Evolutionary conservation across 1,284 basidiomycete genomes (phyloP), one percentile per base, ranked within the genome.

Genomic region (Wolfiporia cocos): DNA sequence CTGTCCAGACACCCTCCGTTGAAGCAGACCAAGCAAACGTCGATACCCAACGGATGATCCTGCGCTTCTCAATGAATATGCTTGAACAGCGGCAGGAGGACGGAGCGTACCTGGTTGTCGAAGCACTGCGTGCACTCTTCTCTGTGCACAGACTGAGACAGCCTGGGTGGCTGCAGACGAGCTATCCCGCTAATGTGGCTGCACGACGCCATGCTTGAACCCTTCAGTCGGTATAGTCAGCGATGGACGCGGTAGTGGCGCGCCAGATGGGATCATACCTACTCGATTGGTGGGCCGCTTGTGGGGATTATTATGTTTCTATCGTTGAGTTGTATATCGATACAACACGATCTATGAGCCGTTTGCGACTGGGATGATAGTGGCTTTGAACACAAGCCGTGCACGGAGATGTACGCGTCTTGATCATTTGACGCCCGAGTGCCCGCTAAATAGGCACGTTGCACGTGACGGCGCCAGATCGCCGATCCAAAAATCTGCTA

Each of bases 121-220:
- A 98, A 99, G 64, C 95, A 99, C 47, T 94, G 90, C 0, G 94
- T 96, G 56, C 92, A 95, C 61, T 94, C 91, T 60, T 93, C 91
- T 9, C 87, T 71, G 55, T 93, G 84, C 0, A 93, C 84, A 1
- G 68, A 68, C 41, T 78, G 72, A 2, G 68, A 71, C 1, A 73
- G 56, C 41, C 54, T 69, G 6, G 71, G 71, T 1, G 53, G 59
- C 24, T 61, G 58, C 2, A 81, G 57, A 11, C 51, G 54, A 28
- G 63, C 53, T 6, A 79, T 58, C 22, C 65, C 61, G 18, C 47
- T 45, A 30, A 68, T 48, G 56, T 73, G 69, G 28, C 44, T 45
- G 42, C 59, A 62, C 24, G 51, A 40, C 49, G 51, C 47, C 39
- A 30, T 47, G 12, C 3, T 22, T 47, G 40, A 28, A n/a, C n/a